Conservation (phyloP, 1,284 basidiomycete genomes). For the Laetiporus sulphureus region DNA sequence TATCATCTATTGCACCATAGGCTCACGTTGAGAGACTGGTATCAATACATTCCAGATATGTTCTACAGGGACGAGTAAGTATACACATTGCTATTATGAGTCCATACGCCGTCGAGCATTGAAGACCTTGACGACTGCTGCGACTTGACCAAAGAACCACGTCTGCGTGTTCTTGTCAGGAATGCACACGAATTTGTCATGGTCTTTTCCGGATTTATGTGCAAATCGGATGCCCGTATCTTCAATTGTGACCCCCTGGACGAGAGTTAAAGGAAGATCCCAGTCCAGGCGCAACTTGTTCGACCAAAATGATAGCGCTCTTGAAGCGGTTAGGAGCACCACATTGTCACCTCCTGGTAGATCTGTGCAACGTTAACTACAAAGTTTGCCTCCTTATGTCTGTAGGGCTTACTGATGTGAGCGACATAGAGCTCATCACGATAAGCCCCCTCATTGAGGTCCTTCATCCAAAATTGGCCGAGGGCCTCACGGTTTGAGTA, state of each 20-base stretch:
- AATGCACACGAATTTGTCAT: constrained; percentile 72
- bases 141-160: constrained; percentile 76
- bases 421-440: constrained; percentile 87
- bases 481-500: constrained; percentile 87
- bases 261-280: constrained; percentile 86
- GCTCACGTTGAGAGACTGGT: constrained; percentile 1
- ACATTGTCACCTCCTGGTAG: constrained; percentile 80
- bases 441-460: constrained; percentile 83
- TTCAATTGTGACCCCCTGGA: constrained; percentile 86
- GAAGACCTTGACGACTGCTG: constrained; percentile 66
- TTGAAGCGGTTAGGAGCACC: constrained; percentile 73
- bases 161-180: constrained; percentile 65
- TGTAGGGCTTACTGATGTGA: constrained; percentile 63
- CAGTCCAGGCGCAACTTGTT: constrained; percentile 83
- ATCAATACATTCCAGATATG: constrained; percentile 6
- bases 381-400: no score
- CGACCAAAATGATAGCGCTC: constrained; percentile 83
- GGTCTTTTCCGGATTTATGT: constrained; percentile 64
- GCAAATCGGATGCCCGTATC: constrained; percentile 84
- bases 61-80: background rate
- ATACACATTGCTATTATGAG: constrained; percentile 19
- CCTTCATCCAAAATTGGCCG: constrained; percentile 96
- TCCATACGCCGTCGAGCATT: constrained; percentile 71
- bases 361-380: constrained; percentile 36
- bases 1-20: constrained; percentile 6